Percentiles rank a stretch among this genome's conserved stretches.
Conservation (phyloP, 2,329 filamentous ascomycete genomes). For the Xylaria arbuscula region DNA sequence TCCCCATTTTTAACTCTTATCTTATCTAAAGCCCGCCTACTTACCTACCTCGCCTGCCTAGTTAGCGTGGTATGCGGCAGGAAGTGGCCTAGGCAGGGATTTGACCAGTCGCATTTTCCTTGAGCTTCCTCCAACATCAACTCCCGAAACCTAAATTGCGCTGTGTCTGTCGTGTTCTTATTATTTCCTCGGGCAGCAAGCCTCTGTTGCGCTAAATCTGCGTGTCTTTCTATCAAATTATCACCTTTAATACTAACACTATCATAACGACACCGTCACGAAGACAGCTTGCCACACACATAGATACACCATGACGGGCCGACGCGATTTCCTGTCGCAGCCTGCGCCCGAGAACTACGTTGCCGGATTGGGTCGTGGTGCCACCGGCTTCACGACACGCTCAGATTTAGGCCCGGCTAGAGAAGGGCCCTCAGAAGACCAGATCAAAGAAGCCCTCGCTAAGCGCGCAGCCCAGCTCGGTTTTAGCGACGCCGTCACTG, state of each 20-base stretch:
- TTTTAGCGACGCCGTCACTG: slow-evolving; percentile 62
- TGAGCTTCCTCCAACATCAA: slow-evolving; percentile 3
- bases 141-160: background rate
- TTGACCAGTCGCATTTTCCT: slow-evolving; percentile 1
- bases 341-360: slow-evolving; percentile 89
- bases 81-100: background rate
- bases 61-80: no score
- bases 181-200: background rate
- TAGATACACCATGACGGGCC: slow-evolving; percentile 61
- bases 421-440: slow-evolving; percentile 95
- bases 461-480: slow-evolving; percentile 91
- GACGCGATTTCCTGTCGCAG: slow-evolving; percentile 89
- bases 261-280: background rate
- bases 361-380: slow-evolving; percentile 95
- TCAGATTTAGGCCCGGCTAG: slow-evolving; percentile 95
- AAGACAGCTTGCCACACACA: background rate
- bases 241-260: background rate
- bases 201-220: background rate
- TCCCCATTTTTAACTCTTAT: slow-evolving; percentile 30
- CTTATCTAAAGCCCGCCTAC: slow-evolving; percentile 27
- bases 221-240: background rate
- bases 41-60: no score
- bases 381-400: slow-evolving; percentile 96
- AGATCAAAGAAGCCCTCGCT: slow-evolving; percentile 96
- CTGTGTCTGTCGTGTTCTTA: background rate